These are phyloP conservation scores for Nemophila menziesii DNA, from an alignment of 257 asterid genomes.

Conservation along the genomic window DNA sequence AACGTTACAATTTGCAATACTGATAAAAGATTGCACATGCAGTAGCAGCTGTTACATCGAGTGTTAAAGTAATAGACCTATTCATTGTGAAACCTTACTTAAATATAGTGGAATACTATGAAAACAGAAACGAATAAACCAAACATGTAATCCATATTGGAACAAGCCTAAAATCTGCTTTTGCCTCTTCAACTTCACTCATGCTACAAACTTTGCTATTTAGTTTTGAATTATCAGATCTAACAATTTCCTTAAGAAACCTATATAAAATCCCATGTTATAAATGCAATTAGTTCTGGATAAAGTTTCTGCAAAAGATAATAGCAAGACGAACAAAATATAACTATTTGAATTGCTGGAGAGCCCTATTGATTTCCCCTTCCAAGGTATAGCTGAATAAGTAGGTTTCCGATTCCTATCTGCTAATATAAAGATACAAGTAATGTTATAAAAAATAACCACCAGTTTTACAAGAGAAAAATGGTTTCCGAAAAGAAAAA, in stretches of 20 bases:
- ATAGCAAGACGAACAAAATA: too few species aligned
- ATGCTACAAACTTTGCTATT: background rate
- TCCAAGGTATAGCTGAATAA: conserved; percentile 10
- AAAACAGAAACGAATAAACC: background rate
- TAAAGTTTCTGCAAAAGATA: too few species aligned
- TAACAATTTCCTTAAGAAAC: conserved; percentile 5
- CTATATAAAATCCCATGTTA: background rate
- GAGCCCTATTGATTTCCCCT: conserved; percentile 30
- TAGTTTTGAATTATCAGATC: background rate
- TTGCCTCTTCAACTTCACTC: conserved; percentile 8
- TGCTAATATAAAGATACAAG: conserved; percentile 39
- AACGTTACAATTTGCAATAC: background rate
- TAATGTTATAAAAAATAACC: too few species aligned
- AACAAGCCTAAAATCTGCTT: conserved; percentile 3
- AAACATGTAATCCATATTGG: too few species aligned
- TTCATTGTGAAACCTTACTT: conserved; percentile 6
- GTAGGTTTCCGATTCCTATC: conserved; percentile 29
- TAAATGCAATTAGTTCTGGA: background rate
- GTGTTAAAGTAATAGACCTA: background rate
- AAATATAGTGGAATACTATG: background rate
- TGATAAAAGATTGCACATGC: conserved; percentile 1
- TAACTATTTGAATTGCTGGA: conserved; percentile 38
- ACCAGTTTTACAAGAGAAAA: too few species aligned
- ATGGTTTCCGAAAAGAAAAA: too few species aligned
- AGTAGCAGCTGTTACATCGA: conserved; percentile 6